These are phyloP conservation scores for Aspergillus quadricinctus DNA, from an alignment of 2,329 filamentous ascomycete genomes.

Conservation along the genomic window DNA sequence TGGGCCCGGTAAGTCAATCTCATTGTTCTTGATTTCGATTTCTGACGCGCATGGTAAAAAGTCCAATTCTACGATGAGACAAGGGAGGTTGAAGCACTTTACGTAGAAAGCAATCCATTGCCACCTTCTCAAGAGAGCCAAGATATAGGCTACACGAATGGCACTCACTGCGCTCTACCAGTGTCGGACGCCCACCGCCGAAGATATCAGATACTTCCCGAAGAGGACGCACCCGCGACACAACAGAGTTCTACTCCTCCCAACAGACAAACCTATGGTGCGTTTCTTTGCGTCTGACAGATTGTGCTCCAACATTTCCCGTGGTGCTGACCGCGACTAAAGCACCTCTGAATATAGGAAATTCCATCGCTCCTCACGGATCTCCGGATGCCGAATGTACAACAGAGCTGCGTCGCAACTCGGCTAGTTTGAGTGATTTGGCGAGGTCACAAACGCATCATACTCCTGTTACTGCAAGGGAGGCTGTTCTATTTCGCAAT, in stretches of 20 bases:
- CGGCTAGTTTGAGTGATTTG: neutral
- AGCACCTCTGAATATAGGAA: neutral
- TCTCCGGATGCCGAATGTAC: neutral
- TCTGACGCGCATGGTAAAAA: slow-evolving; percentile 1
- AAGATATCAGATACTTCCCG: neutral
- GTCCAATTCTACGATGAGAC: slow-evolving; percentile 24
- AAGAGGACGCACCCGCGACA: neutral
- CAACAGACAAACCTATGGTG: neutral
- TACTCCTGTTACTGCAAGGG: slow-evolving; percentile 12
- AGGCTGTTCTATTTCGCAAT: slow-evolving; percentile 22
- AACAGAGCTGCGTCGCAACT: neutral
- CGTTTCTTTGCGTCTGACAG: neutral
- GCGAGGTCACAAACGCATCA: neutral
- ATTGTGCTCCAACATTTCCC: neutral
- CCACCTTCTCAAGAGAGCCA: neutral
- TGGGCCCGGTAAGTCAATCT: slow-evolving; percentile 11
- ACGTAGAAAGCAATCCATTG: neutral
- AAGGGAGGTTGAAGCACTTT: slow-evolving; percentile 11
- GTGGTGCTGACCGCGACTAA: neutral
- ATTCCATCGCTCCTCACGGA: neutral
- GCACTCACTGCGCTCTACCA: neutral
- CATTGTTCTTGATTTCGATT: neutral
- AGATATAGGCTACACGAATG: no score
- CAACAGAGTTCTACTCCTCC: neutral
- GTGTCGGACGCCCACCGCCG: neutral